Conservation (phyloP, 805 yeast genomes). For the Wickerhamomyces ciferrii region DNA sequence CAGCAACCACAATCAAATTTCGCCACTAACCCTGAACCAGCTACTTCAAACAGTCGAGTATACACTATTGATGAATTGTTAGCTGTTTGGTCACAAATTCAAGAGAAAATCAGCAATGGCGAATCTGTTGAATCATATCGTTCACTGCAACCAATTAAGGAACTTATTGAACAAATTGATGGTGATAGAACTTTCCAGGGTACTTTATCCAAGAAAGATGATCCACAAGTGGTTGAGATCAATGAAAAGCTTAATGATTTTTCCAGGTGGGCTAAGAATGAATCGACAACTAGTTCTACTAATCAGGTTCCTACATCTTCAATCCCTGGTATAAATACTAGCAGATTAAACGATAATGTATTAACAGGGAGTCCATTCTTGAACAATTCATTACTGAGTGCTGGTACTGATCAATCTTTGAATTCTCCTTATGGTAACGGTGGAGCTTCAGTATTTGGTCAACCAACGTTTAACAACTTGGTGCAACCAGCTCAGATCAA, state of each 20-base stretch:
- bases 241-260: constrained; percentile 13
- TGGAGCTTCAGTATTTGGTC: constrained; percentile 1
- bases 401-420: background rate
- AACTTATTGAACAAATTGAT: constrained; percentile 15
- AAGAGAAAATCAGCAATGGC: constrained; percentile 22
- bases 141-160: constrained; percentile 23
- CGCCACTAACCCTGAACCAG: constrained; percentile 14
- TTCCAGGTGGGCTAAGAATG: constrained; percentile 15
- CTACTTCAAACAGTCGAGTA: constrained; percentile 34
- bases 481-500: constrained; percentile 38
- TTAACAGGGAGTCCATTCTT: background rate
- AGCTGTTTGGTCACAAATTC: constrained; percentile 41
- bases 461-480: constrained; percentile 7
- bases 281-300: constrained; percentile 1
- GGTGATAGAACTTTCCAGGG: constrained; percentile 12
- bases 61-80: constrained; percentile 51
- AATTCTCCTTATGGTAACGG: background rate
- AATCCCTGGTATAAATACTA: constrained; percentile 4
- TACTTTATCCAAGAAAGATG: constrained; percentile 2
- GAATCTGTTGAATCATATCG: constrained; percentile 26
- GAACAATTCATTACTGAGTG: constrained; percentile 4
- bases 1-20: background rate
- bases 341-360: background rate
- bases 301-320: background rate
- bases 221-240: constrained; percentile 9